These are phyloP conservation scores for Cladosporium sp. DNA, from an alignment of 2,329 filamentous ascomycete species.

Conservation along the genomic window DNA sequence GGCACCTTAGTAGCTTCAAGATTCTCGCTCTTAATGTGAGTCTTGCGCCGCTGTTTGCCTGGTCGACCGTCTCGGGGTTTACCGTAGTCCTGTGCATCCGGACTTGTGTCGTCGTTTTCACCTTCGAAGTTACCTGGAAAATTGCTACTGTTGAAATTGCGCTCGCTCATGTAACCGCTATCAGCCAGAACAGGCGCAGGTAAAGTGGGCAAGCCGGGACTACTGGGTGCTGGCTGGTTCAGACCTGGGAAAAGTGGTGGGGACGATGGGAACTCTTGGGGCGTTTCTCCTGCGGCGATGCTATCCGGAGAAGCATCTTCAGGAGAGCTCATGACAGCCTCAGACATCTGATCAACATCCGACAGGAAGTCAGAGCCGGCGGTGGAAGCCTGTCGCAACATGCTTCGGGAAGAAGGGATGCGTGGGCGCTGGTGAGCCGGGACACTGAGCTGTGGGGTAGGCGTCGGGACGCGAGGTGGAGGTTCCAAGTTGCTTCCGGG, in stretches of 20 bases:
- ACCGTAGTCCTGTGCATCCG: constrained; percentile 35
- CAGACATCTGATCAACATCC: constrained; percentile 34
- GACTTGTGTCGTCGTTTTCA: constrained; percentile 39
- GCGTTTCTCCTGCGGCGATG: constrained; percentile 55
- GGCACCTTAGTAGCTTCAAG: constrained; percentile 12
- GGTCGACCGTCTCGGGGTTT: constrained; percentile 32
- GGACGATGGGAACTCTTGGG: constrained; percentile 82
- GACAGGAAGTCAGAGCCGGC: constrained; percentile 29
- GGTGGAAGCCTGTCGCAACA: constrained; percentile 28
- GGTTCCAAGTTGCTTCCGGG: constrained; percentile 60
- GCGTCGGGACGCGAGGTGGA: constrained; percentile 71
- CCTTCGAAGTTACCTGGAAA: constrained; percentile 61
- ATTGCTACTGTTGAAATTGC: constrained; percentile 50
- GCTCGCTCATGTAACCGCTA: constrained; percentile 71
- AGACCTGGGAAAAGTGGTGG: constrained; percentile 69
- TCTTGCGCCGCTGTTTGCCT: constrained; percentile 18
- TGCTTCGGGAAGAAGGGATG: constrained; percentile 25
- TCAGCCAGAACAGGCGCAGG: constrained; percentile 46
- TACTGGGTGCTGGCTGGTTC: constrained; percentile 57
- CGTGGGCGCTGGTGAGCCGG: constrained; percentile 27
- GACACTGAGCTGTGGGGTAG: constrained; percentile 53
- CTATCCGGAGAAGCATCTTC: constrained; percentile 47
- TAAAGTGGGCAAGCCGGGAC: constrained; percentile 61
- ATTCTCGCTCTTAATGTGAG: constrained; percentile 27
- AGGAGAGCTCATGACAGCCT: constrained; percentile 41